These are phyloP conservation scores for Termitomyces eurrhizus DNA, from an alignment of 768 basidiomycete species.

Conservation along the genomic window DNA sequence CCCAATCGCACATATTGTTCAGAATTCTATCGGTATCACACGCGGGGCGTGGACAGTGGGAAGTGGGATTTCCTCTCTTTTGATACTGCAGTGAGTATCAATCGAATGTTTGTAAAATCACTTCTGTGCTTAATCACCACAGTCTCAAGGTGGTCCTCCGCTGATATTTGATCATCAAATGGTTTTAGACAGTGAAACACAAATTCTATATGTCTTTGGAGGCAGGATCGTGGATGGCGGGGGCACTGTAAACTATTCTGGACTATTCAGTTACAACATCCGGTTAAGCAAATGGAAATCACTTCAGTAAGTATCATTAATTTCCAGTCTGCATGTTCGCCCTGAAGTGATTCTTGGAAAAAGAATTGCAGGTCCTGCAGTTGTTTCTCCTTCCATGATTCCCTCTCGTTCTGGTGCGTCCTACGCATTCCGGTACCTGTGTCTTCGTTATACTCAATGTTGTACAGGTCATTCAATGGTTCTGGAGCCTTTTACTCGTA, in stretches of 20 bases:
- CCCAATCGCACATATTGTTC: conserved; percentile 40
- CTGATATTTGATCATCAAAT: conserved; percentile 81
- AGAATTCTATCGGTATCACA: conserved; percentile 77
- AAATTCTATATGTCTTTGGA: conserved; percentile 73
- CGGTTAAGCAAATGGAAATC: conserved; percentile 61
- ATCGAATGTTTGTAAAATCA: not conserved
- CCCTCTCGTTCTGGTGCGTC: conserved; percentile 58
- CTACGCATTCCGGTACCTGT: not conserved
- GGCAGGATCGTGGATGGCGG: conserved; percentile 68
- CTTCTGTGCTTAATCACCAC: conserved; percentile 6
- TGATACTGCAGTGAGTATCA: conserved; percentile 56
- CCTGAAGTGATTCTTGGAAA: not conserved
- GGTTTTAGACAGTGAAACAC: conserved; percentile 67
- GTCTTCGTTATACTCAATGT: not conserved
- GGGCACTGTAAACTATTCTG: conserved; percentile 59
- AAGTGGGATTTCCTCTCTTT: conserved; percentile 70
- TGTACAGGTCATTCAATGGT: conserved; percentile 76
- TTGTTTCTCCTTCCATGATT: conserved; percentile 37
- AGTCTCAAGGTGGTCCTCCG: conserved; percentile 68
- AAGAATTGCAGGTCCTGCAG: conserved; percentile 24
- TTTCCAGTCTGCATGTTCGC: not conserved
- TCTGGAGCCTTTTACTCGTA: conserved; percentile 53
- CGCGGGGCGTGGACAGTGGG: conserved; percentile 53
- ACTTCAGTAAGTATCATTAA: conserved; percentile 49
- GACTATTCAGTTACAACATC: conserved; percentile 71